A percentile compares a stretch with the other conserved stretches of the same genome.
These are phyloP conservation scores for Tuber borchii DNA, from an alignment of 495 filamentous ascomycete genomes.

Conservation along the genomic window DNA sequence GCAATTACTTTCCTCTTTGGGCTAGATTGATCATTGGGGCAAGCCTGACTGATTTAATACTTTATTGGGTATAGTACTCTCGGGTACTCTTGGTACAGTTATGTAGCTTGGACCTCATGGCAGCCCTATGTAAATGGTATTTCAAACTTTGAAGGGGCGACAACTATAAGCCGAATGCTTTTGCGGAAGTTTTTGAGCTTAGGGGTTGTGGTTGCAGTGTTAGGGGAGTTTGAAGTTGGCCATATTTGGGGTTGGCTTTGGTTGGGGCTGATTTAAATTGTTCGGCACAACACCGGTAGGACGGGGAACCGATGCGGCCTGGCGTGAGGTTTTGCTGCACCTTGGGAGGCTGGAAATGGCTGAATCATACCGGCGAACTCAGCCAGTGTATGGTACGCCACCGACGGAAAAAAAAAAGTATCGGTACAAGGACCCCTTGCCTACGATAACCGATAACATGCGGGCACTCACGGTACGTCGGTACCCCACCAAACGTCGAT, in stretches of 20 bases:
- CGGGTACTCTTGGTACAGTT: neutral
- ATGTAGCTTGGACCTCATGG: neutral
- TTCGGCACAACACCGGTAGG: neutral
- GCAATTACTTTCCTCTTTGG: neutral
- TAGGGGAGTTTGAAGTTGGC: neutral
- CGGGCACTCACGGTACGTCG: neutral
- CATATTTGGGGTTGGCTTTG: neutral
- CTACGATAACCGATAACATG: conserved; percentile 1
- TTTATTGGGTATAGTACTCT: neutral
- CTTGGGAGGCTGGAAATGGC: neutral
- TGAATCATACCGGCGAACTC: neutral
- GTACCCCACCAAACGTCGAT: neutral
- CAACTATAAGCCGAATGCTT: neutral
- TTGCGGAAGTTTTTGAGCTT: neutral
- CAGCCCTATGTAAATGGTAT: too few relatives aligned
- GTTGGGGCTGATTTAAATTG: neutral
- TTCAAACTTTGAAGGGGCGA: neutral
- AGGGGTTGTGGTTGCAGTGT: neutral
- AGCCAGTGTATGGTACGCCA: neutral
- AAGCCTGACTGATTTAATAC: neutral
- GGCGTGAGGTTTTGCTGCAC: neutral
- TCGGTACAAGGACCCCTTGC: neutral
- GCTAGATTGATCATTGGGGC: neutral
- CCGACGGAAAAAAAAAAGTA: neutral
- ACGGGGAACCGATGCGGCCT: neutral